These are phyloP conservation scores for Calonectria pseudoturangicola DNA, from an alignment of 2,329 filamentous ascomycete genomes.

Conservation along the genomic window DNA sequence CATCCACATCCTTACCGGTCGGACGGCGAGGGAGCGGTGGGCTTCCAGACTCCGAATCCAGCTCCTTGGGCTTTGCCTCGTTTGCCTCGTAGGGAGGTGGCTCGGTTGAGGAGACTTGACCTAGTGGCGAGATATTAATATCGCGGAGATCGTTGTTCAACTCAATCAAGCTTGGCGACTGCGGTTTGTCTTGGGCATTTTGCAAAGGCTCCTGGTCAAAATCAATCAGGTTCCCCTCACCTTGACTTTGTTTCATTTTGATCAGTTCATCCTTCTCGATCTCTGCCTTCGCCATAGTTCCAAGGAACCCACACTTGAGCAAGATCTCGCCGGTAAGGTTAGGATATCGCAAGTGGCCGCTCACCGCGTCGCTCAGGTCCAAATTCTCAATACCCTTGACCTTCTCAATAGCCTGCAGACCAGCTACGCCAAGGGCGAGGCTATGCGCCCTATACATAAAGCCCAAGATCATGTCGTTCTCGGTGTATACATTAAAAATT, in stretches of 20 bases:
- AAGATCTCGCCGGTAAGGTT: slow-evolving; percentile 71
- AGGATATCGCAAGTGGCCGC: slow-evolving; percentile 72
- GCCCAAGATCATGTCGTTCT: slow-evolving; percentile 90
- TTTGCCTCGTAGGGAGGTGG: slow-evolving; percentile 38
- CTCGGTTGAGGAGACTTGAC: slow-evolving; percentile 47
- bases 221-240: slow-evolving; percentile 57
- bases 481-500: slow-evolving; percentile 91
- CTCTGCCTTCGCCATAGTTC: slow-evolving; percentile 64
- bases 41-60: slow-evolving; percentile 26
- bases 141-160: slow-evolving; percentile 54
- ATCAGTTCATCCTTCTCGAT: slow-evolving; percentile 73
- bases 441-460: slow-evolving; percentile 91
- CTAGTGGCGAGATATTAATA: slow-evolving; percentile 56
- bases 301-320: slow-evolving; percentile 70
- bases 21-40: slow-evolving; percentile 46
- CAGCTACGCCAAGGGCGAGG: slow-evolving; percentile 88
- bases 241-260: slow-evolving; percentile 63
- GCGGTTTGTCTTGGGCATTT: slow-evolving; percentile 40
- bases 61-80: slow-evolving; percentile 21
- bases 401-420: slow-evolving; percentile 82
- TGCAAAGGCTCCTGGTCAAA: slow-evolving; percentile 48
- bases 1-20: slow-evolving; percentile 17
- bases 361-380: slow-evolving; percentile 71
- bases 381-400: slow-evolving; percentile 79
- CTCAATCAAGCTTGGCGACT: slow-evolving; percentile 41